These are phyloP conservation scores for Coemansia sp. DNA, from an alignment of 192 early-diverging fungal species.

Conservation along the genomic window DNA sequence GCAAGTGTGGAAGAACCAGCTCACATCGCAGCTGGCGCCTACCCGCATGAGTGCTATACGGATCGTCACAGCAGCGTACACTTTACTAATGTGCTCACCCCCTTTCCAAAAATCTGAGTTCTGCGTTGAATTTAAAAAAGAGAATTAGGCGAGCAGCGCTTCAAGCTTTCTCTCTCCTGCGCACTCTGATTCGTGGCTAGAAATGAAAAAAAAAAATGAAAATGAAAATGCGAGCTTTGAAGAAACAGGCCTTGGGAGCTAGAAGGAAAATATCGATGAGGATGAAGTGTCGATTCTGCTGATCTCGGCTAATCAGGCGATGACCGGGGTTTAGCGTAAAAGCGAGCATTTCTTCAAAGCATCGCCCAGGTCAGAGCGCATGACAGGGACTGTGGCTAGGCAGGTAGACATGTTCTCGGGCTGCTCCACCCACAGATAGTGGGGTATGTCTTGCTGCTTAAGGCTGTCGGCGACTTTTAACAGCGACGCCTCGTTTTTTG, in stretches of 20 bases:
- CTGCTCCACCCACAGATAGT: slow-evolving; percentile 70
- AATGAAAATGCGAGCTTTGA: neutral
- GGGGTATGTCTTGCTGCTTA: slow-evolving; percentile 56
- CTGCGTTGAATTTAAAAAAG: neutral
- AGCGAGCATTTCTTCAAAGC: slow-evolving; percentile 50
- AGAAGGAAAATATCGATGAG: neutral
- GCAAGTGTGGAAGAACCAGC: neutral
- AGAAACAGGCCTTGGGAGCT: too few relatives aligned
- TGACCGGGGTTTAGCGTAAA: slow-evolving; percentile 11
- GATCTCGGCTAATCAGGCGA: neutral
- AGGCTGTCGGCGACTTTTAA: slow-evolving; percentile 58
- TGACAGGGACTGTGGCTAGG: slow-evolving; percentile 67
- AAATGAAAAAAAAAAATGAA: neutral
- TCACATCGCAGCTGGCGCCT: neutral
- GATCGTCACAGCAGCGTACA: neutral
- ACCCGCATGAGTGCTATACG: slow-evolving; percentile 3
- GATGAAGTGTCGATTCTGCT: neutral
- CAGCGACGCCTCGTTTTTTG: slow-evolving; percentile 67
- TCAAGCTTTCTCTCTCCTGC: neutral
- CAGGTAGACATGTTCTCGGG: slow-evolving; percentile 75
- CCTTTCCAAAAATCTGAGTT: neutral
- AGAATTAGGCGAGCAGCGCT: neutral
- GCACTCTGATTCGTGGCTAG: neutral
- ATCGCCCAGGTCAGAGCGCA: slow-evolving; percentile 52
- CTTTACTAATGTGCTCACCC: neutral